A percentile compares a stretch with the other conserved stretches of the same genome.
These are phyloP conservation scores for Coccinonectria pachysandricola DNA, from an alignment of 2,329 filamentous ascomycete species.

Conservation along the genomic window DNA sequence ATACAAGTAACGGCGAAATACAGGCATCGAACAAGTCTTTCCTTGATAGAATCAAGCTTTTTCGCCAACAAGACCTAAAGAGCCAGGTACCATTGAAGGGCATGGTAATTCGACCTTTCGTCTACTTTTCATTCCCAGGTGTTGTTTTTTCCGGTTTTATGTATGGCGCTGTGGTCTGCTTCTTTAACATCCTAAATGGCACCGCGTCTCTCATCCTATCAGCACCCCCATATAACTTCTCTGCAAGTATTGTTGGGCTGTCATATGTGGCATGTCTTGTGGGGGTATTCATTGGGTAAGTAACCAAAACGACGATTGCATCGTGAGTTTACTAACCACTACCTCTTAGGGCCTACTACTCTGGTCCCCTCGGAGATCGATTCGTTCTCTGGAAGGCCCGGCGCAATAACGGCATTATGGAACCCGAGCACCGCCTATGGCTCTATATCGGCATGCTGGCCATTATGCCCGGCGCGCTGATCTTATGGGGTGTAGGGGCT, in stretches of 20 bases:
- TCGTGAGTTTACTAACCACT: no score
- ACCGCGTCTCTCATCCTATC: conserved; percentile 5
- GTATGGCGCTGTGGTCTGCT: conserved; percentile 4
- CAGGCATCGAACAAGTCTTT: conserved; percentile 1
- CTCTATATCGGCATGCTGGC: conserved; percentile 19
- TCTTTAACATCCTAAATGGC: conserved; percentile 5
- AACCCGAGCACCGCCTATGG: conserved; percentile 31
- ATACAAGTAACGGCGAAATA: neutral
- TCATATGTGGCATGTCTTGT: conserved; percentile 2
- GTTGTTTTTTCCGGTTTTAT: conserved; percentile 5
- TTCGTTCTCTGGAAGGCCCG: conserved; percentile 26
- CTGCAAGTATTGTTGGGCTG: conserved; percentile 2
- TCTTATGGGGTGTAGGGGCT: conserved; percentile 23
- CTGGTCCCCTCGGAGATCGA: conserved; percentile 24
- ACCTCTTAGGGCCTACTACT: conserved; percentile 9
- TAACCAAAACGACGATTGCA: no score
- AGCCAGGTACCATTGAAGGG: neutral
- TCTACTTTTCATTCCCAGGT: conserved; percentile 2
- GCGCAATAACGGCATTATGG: conserved; percentile 28
- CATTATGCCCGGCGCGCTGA: conserved; percentile 12
- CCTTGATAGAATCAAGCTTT: conserved; percentile 2
- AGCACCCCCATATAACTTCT: conserved; percentile 3
- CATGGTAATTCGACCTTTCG: conserved; percentile 3
- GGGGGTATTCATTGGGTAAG: conserved; percentile 1
- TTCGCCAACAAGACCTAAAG: neutral